Evolutionary conservation across 169 alveolate genomes (phyloP), one percentile per base, ranked within the genome.

Genomic region (Miamiensis avidus): DNA sequence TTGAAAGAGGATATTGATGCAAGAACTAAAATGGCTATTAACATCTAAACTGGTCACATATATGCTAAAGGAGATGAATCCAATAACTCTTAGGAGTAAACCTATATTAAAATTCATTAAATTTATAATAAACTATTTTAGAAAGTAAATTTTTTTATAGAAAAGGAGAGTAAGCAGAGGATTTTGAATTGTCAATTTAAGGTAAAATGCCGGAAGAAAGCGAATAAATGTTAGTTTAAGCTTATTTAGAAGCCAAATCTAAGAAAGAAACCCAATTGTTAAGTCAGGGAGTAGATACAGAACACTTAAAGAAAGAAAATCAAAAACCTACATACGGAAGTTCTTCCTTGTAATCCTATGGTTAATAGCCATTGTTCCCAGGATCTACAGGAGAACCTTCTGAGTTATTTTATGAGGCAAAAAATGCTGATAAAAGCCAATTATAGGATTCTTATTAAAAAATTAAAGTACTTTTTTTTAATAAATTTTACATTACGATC

Each of bases 1-100:
- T 65, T 86, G 20, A 29, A 86, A 65, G 83, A 86, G 34, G 90
- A 86, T 49, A 69, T 86, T 29, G 73, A 81, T 49, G 65, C 73
- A 15, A 74, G 65, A 29, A 73, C 84, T 29, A 86, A 86, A 81
- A 86, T 77, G 64, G 81, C 78, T 72, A 64, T 86, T 6, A 86
- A 86, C 29, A 81, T 86, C 27, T 29, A 75, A 72, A 86, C 90
- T 81, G 90, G 90, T 25, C 82, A 79, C 31, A 65, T 86, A 1
- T 86, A 86, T 72, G 49, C 64, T 64, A 79, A 79, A 64, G 49
- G 89, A 78, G 33, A 82, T 34, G 1, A 76, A 69, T 0, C 76
- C 69, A n/a, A n/a, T n/a, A n/a, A n/a, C n/a, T n/a, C n/a, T n/a
- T n/a, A n/a, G n/a, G n/a, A n/a, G n/a, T n/a, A n/a, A n/a, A n/a